These are phyloP conservation scores for Camelina neglecta DNA, from an alignment of 345 rosid species.

Conservation along the genomic window DNA sequence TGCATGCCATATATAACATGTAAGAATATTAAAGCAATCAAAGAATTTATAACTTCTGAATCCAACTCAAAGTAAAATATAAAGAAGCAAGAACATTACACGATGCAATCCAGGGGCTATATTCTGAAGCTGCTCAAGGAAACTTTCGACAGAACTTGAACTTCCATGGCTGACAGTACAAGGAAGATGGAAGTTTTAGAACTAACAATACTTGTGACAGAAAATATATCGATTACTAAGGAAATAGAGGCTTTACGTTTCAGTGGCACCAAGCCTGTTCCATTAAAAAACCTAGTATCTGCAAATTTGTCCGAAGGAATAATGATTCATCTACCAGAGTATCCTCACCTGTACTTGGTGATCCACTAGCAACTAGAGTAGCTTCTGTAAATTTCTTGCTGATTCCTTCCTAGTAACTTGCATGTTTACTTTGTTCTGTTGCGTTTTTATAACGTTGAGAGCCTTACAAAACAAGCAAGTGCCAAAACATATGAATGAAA, in stretches of 20 bases:
- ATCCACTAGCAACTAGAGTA: too few species aligned
- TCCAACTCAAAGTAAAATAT: conserved; percentile 1
- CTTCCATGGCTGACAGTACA: conserved; percentile 66
- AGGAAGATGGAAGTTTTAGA: conserved; percentile 18
- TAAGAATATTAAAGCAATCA: conserved; percentile 31
- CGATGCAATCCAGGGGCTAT: conserved; percentile 96
- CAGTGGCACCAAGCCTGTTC: too few species aligned
- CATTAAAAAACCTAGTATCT: too few species aligned
- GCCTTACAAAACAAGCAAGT: too few species aligned
- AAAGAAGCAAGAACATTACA: conserved; percentile 47
- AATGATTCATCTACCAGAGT: too few species aligned
- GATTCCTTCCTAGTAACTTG: too few species aligned
- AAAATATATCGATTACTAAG: neutral
- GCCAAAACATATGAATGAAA: too few species aligned
- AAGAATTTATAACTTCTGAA: conserved; percentile 21
- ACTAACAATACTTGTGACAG: conserved; percentile 13
- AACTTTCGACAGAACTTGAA: conserved; percentile 68
- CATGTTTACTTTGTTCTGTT: too few species aligned
- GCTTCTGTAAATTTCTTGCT: too few species aligned
- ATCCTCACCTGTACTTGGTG: too few species aligned
- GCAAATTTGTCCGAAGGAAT: too few species aligned
- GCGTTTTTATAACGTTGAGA: too few species aligned
- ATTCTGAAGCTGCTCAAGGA: conserved; percentile 73
- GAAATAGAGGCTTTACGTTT: neutral
- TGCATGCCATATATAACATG: conserved; percentile 26